These are phyloP conservation scores for Wickerhamiella siamensis DNA, from an alignment of 805 yeast species.

Conservation along the genomic window DNA sequence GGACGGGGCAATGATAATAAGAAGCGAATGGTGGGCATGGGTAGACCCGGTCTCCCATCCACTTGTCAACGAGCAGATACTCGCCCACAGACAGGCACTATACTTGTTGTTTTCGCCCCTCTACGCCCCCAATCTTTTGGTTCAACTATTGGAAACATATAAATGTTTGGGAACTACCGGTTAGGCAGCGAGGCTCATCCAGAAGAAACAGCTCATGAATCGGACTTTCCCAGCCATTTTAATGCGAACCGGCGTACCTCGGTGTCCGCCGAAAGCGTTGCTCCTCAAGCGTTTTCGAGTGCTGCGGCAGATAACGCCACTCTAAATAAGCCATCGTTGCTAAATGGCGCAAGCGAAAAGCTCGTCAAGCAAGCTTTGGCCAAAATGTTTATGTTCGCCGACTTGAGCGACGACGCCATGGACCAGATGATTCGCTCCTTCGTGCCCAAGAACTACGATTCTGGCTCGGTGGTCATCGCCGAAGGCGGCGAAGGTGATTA, in stretches of 20 bases:
- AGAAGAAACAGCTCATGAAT: conserved; percentile 1
- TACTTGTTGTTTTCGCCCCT: too few species aligned
- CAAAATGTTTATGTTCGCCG: conserved; percentile 72
- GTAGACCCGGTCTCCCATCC: too few species aligned
- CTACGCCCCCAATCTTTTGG: too few species aligned
- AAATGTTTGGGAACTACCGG: conserved; percentile 13
- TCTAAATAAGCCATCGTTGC: background rate
- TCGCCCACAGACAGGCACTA: too few species aligned
- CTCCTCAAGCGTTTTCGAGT: background rate
- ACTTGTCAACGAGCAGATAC: too few species aligned
- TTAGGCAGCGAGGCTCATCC: conserved; percentile 9
- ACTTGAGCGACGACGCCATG: conserved; percentile 64
- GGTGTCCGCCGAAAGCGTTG: conserved; percentile 6
- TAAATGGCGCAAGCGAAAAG: conserved; percentile 32
- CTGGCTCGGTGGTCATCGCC: conserved; percentile 53
- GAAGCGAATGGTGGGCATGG: too few species aligned
- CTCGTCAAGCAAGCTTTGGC: conserved; percentile 52
- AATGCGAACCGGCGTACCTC: conserved; percentile 7
- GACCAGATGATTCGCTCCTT: conserved; percentile 72
- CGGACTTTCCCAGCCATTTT: conserved; percentile 14
- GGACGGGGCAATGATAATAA: too few species aligned
- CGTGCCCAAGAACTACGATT: conserved; percentile 48
- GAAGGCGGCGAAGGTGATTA: conserved; percentile 95
- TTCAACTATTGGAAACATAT: too few species aligned
- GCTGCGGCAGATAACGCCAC: background rate